A percentile compares a stretch with the other conserved stretches of the same genome.
phyloP scores from a whole-genome alignment of 2,329 filamentous ascomycete species.

The Chaetomium globosum region DNA sequence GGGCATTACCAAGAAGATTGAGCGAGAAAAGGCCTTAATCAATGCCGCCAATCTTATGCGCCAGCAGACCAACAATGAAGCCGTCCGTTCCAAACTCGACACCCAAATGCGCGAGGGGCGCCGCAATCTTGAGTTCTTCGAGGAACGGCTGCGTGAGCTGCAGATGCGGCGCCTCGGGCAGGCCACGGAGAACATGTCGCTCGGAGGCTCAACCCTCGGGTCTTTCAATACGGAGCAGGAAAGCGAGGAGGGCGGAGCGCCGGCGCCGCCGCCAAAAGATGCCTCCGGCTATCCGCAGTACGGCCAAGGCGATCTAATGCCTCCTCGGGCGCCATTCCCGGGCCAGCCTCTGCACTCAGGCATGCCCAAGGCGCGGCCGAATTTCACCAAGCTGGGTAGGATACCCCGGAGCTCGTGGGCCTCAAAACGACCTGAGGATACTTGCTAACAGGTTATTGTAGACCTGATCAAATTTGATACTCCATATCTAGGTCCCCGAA shows the following conservation, averaged over 20 bases:
- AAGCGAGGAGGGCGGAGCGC: constrained; percentile 52
- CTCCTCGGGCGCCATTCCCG: constrained; percentile 76
- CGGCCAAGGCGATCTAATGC: constrained; percentile 73
- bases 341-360: constrained; percentile 68
- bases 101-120: constrained; percentile 91
- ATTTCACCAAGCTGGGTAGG: constrained; percentile 95
- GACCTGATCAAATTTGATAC: constrained; percentile 99
- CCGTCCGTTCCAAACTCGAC: constrained; percentile 86
- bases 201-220: constrained; percentile 48
- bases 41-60: constrained; percentile 93
- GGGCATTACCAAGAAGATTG: constrained; percentile 94
- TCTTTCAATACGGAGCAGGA: constrained; percentile 48
- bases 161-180: constrained; percentile 84
- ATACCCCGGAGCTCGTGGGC: constrained; percentile 15
- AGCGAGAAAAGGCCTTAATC: constrained; percentile 94
- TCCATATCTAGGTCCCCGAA: constrained; percentile 89
- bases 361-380: constrained; percentile 75
- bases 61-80: constrained; percentile 90
- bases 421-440: background rate
- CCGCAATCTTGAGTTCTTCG: constrained; percentile 92
- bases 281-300: constrained; percentile 55
- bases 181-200: constrained; percentile 67
- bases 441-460: constrained; percentile 43
- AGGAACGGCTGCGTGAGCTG: constrained; percentile 86
- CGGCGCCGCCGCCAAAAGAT: constrained; percentile 76